phyloP scores from a whole-genome alignment of 345 rosid genomes.

The Leavenworthia alabamica region DNA sequence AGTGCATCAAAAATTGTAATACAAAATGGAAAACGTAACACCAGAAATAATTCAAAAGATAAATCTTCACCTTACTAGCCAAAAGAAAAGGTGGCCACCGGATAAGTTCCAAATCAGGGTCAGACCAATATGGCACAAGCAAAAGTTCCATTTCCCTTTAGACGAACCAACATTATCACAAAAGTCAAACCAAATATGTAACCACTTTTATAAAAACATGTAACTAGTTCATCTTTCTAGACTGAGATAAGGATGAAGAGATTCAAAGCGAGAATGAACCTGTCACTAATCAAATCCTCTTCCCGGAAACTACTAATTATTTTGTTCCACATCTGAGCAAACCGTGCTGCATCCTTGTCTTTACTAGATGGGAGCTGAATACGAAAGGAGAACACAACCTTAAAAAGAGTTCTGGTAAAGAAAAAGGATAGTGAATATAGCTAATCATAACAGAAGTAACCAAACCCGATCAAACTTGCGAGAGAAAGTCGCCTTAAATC shows the following conservation, averaged over 20 bases:
- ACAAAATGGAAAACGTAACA: not conserved
- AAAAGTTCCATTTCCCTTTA: slow-evolving; percentile 51
- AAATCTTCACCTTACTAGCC: slow-evolving; percentile 46
- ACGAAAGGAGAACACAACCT: slow-evolving; percentile 14
- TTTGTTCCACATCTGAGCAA: slow-evolving; percentile 61
- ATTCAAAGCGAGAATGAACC: slow-evolving; percentile 30
- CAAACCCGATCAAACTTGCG: slow-evolving; percentile 38
- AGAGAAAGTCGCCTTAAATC: slow-evolving; percentile 40
- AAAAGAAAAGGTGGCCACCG: slow-evolving; percentile 63
- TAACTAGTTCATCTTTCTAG: not conserved
- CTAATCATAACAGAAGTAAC: slow-evolving; percentile 12
- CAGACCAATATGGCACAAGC: slow-evolving; percentile 53
- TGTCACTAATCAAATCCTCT: slow-evolving; percentile 47
- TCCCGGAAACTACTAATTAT: slow-evolving; percentile 54
- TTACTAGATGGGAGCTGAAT: slow-evolving; percentile 36
- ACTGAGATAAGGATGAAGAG: not conserved
- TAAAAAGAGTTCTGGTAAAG: not conserved
- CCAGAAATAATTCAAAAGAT: not conserved
- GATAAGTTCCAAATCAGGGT: slow-evolving; percentile 40
- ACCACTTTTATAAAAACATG: not conserved
- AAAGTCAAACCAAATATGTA: not conserved
- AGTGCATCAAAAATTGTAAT: not conserved
- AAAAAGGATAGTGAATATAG: not conserved
- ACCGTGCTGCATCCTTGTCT: slow-evolving; percentile 47
- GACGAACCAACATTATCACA: slow-evolving; percentile 5